Conservation (phyloP, 164 flowering plant species). For the Protea cynaroides region DNA sequence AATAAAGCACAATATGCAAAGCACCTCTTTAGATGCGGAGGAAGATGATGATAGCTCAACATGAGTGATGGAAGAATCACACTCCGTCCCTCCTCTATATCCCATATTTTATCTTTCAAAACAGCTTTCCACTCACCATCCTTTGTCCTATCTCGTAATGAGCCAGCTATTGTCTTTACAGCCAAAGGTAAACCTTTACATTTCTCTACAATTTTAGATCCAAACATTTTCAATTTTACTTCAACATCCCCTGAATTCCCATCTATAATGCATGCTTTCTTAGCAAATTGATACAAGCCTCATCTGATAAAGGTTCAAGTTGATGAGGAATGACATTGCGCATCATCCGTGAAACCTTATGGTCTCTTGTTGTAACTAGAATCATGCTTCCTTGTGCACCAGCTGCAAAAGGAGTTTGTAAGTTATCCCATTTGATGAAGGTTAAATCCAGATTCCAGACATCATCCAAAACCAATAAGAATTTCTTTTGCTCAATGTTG, state of each 20-base stretch:
- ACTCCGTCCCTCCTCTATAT: not conserved
- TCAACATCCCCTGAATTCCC: not conserved
- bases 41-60: slow-evolving; percentile 22
- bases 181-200: slow-evolving; percentile 34
- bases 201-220: slow-evolving; percentile 19
- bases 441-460: not conserved
- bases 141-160: slow-evolving; percentile 8
- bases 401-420: not conserved
- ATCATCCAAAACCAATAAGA: not conserved
- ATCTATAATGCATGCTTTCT: too few relatives aligned
- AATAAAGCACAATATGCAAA: slow-evolving; percentile 28
- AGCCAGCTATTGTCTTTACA: slow-evolving; percentile 19
- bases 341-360: not conserved
- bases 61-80: slow-evolving; percentile 12
- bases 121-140: slow-evolving; percentile 14
- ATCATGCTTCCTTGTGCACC: slow-evolving; percentile 1
- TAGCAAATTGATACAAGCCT: not conserved
- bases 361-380: not conserved
- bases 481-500: not conserved
- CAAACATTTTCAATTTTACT: slow-evolving; percentile 9
- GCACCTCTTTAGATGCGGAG: slow-evolving; percentile 21
- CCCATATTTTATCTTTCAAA: slow-evolving; percentile 16
- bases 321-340: not conserved
- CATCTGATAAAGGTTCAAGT: not conserved
- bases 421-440: not conserved